phyloP scores from a whole-genome alignment of 306 rosid species.

The Begonia loranthoides region DNA sequence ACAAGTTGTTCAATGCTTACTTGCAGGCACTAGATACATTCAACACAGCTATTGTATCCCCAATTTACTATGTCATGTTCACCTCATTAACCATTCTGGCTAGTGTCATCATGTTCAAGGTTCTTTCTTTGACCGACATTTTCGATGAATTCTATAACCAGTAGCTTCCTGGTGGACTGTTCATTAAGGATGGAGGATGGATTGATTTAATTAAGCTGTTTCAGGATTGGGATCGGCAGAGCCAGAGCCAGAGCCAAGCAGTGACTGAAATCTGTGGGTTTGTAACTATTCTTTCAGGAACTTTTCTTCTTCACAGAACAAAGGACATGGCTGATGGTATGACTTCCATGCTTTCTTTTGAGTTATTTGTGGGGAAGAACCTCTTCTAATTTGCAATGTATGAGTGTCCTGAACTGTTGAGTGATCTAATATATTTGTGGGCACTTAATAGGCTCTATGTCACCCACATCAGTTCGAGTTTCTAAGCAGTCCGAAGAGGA shows the following conservation, averaged over 20 bases:
- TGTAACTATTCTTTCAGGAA: conserved; percentile 97
- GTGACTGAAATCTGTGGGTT: conserved; percentile 95
- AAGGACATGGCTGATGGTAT: conserved; percentile 96
- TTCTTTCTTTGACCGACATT: conserved; percentile 7
- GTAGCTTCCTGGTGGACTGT: too few species aligned
- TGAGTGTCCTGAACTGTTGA: too few species aligned
- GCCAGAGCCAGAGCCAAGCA: conserved; percentile 98
- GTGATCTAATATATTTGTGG: not conserved
- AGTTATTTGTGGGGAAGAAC: too few species aligned
- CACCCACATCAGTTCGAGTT: conserved; percentile 31
- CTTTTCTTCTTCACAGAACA: conserved; percentile 98
- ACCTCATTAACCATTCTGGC: conserved; percentile 93
- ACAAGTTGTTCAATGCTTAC: conserved; percentile 7
- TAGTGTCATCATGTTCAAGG: conserved; percentile 98
- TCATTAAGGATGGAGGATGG: too few species aligned
- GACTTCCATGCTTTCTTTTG: conserved; percentile 6
- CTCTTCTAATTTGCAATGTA: too few species aligned
- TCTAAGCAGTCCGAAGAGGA: conserved; percentile 75
- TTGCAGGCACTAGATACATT: conserved; percentile 97
- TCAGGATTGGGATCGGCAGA: conserved; percentile 82
- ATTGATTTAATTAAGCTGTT: not conserved
- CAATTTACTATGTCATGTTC: conserved; percentile 95
- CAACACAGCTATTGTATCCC: conserved; percentile 98
- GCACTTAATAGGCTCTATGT: conserved; percentile 28
- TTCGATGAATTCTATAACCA: not conserved